Evolutionary conservation across 2,329 filamentous ascomycete genomes (phyloP), one percentile per base, ranked within the genome.

Genomic region (Beauveria rudraprayagi): DNA sequence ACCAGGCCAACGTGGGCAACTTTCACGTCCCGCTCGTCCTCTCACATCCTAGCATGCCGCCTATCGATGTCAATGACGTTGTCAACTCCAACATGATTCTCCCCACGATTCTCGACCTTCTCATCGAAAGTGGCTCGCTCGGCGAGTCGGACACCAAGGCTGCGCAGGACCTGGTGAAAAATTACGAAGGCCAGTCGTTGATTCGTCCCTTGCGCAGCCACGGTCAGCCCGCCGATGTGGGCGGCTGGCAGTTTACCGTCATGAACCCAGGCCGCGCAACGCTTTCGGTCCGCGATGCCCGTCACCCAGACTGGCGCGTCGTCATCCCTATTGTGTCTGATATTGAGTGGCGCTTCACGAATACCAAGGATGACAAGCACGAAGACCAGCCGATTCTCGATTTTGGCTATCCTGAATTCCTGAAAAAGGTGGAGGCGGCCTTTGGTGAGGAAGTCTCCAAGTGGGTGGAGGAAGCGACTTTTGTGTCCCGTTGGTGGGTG

Each of bases 101-200:
- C 2, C 72, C 72, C 0, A 73, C 72, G 3, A 69, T 74, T 19
- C 67, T 74, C 37, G 72, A 74, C 28, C 65, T 74, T 0, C 70
- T 74, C 40, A 62, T 71, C 43, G 69, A 72, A 59, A 72, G 68
- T 8, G 68, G 67, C 11, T 74, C 72, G 9, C 70, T 74, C 34
- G 67, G 67, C 59, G 59, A 65, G 4, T 64, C 65, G 44, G 68
- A 69, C 19, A 65, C 61, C 17, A 50, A 61, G 5, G 67, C 70
- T 16, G 70, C 70, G 1, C 63, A 59, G 2, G 70, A 72, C 34
- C 66, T 74, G 9, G 61, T 68, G 3, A 62, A 67, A 22, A 72
- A 72, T 59, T 74, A 73, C 50, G 72, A 74, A 52, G 72, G 72
- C 3, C 70, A 73, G 51, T 73, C 71, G 3, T 66, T 74, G 9